Evolutionary conservation across 345 rosid species (phyloP), one percentile per base, ranked within the genome.

Genomic region (Isatis tinctoria): DNA sequence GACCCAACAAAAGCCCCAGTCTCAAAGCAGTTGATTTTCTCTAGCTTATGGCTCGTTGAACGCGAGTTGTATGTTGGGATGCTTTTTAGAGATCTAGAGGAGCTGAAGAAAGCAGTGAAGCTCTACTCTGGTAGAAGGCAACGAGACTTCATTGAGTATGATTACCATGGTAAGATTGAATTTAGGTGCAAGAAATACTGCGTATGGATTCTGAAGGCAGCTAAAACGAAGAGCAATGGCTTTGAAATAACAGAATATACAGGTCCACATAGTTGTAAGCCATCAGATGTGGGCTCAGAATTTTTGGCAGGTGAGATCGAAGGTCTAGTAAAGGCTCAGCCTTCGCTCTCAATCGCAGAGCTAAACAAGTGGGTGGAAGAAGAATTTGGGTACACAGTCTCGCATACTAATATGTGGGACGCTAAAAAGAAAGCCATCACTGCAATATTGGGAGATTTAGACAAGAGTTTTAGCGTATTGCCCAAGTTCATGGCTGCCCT

Each of bases 401-500:
- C 64, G 0, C 0, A 0, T 56, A 20, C 1, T 12, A 41, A 12
- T 1, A 56, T 69, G 73, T 18, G 22, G 64, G 4, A 28, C 0
- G 73, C 54, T 69, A 69, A 69, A 69, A 56, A 17, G 73, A 41
- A 56, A 41, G 64, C 43, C 2, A 27, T 40, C 18, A 27, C 14
- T 27, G 4, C n/a, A 28, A 41, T 69, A 64, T 28, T 28, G 41
- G 59, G 67, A 59, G 48, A 59, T 59, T 33, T n/a, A 18, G 67
- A 47, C 13, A 35, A 47, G 59, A 24, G 74, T 24, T 70, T 70
- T 26, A 47, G 48, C 36, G 17, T 59, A 6, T 26, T 70, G 37
- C 59, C 74, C 13, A 70, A 70, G 58, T 59, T 70, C 22, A 70
- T 70, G 74, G 48, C 45, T 22, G 35, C 59, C 0, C 37, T 70